Base-by-base conservation (phyloP, 768 basidiomycete species). In the Tubosaeta sp. region DNA sequence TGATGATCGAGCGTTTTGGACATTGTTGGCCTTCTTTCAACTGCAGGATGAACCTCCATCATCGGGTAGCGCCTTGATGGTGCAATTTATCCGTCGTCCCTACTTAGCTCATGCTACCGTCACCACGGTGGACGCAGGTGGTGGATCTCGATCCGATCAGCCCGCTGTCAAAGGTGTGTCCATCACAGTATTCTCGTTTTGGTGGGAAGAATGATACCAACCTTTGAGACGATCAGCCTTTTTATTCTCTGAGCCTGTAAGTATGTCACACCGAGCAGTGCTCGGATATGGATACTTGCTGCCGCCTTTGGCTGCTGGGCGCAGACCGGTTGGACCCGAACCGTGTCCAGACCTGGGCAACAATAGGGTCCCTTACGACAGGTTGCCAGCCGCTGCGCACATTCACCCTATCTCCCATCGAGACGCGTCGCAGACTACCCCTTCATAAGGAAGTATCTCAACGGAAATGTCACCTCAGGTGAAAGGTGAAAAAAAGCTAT, bases 321-420 rank as follows among this genome's bases (percentile, higher is more conserved):
- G 44, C 34, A 38, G 49, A 46, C 36, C 27, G 22, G 24, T 44
- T 29, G 16, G 24, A 45, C 29, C 41, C 45, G 16, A 44, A 46
- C 30, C 35, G 38, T 47, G 38, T 45, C 34, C 35, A 42, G 46
- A 40, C 44, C 18, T 16, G 48, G 19, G 43, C 44, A 42, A 35
- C 40, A 24, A 29, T 59, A 48, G 53, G 55, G 52, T 54, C 52
- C 22, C 44, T 64, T 62, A 64, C 62, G 62, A 56, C 47, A 64
- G 38, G 40, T 49, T 55, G 53, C 53, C 46, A 59, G 42, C 62
- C 50, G 32, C 49, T 27, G 42, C 29, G 25, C 27, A 31, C 48
- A 48, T 44, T 36, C 52, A 52, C 47, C 53, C 57, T 62, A 64
- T 64, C 59, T 58, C 50, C 51, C 35, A 57, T 41, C 31, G 50